These are phyloP conservation scores for Paecilomyces sp. DNA, from an alignment of 2,329 filamentous ascomycete species.

Conservation along the genomic window DNA sequence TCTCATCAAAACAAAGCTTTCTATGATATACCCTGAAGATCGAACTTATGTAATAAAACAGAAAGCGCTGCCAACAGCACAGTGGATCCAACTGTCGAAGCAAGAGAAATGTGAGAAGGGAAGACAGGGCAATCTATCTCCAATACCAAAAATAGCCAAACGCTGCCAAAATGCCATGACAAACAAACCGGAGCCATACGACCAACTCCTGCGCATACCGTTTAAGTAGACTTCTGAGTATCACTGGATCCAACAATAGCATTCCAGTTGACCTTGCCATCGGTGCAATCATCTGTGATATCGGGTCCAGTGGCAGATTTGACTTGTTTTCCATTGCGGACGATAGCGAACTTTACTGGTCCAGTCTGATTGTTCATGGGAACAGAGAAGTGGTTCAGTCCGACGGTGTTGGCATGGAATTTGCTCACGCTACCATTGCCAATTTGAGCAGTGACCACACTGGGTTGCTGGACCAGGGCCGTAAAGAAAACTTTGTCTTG, in stretches of 20 bases:
- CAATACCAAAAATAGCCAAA: not conserved
- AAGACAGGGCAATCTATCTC: not conserved
- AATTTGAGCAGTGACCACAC: constrained; percentile 21
- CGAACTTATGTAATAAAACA: not conserved
- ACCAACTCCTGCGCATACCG: constrained; percentile 6
- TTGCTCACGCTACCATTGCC: constrained; percentile 13
- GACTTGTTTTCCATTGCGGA: constrained; percentile 15
- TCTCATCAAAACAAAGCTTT: not conserved
- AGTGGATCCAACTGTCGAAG: not conserved
- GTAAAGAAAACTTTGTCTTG: constrained; percentile 26
- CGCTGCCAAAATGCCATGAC: not conserved
- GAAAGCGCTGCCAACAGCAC: not conserved
- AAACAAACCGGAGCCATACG: not conserved
- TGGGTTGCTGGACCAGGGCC: constrained; percentile 17
- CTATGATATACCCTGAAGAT: not conserved
- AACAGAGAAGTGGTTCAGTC: constrained; percentile 25
- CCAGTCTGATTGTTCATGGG: constrained; percentile 24
- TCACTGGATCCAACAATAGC: constrained; percentile 27
- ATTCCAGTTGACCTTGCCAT: constrained; percentile 28
- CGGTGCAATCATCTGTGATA: constrained; percentile 19
- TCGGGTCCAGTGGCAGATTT: constrained; percentile 17
- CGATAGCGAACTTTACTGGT: constrained; percentile 17
- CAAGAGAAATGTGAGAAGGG: not conserved
- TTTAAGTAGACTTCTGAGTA: constrained; percentile 9
- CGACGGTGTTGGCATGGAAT: constrained; percentile 14